Evolutionary conservation across 2,329 filamentous ascomycete genomes (phyloP), one percentile per base, ranked within the genome.

Genomic region (Stylonectria norvegica): DNA sequence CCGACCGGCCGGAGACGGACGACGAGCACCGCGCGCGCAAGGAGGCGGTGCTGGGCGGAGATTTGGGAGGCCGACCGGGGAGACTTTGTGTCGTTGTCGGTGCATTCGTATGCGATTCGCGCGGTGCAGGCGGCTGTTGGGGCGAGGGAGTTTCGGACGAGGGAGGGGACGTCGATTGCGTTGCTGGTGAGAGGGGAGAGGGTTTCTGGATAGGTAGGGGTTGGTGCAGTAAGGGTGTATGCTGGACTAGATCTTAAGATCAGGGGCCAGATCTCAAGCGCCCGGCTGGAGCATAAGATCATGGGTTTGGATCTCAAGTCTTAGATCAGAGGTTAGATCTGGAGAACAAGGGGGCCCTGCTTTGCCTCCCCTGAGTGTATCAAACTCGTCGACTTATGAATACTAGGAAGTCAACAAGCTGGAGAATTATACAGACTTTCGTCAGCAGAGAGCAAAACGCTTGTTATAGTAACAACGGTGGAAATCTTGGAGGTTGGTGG

Each of bases 121-220:
- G 66, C 66, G 1, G 62, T 76, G 8, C 58, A 58, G 38, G 56
- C 25, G 61, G 75, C 34, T 48, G 76, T 45, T 61, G 68, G 42
- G 59, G 75, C 54, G 57, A 61, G 29, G 40, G 56, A 38, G 72
- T 80, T 59, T 52, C 57, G 39, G 59, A 79, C 50, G 52, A 63
- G 47, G 71, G 78, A 49, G 71, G 79, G 42, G 49, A 63, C 72
- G 5, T 70, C 76, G 12, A 70, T 82, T 20, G 78, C 77, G 0
- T 60, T 82, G 5, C 58, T 83, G 2, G 71, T 83, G 11, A 76
- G 70, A 52, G 75, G 58, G 1, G 55, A 61, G 42, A 58, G 34
- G 35, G 41, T 18, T 4, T 32, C 29, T 25, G 12, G 22, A 25
- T 25, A 12, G 8, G 22, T 25, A 25, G 7, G 22, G 22, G 22